phyloP scores from a whole-genome alignment of 331 rosid genomes.

The Spiraea crenata region DNA sequence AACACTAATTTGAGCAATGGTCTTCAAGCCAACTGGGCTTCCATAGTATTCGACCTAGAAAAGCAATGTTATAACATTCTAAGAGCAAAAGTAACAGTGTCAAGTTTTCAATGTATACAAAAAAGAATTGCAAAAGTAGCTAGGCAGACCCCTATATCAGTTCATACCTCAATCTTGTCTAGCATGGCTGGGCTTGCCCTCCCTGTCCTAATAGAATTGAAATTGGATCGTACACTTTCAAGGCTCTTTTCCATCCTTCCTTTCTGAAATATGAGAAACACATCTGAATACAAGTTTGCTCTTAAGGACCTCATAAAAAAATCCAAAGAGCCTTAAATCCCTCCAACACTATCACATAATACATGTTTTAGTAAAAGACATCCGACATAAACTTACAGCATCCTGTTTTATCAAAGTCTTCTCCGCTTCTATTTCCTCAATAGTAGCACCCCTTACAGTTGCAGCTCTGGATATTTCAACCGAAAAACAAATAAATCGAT shows the following conservation, averaged over 20 bases:
- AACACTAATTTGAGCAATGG: slow-evolving; percentile 92
- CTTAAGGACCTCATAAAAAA: background rate
- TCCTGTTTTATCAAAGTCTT: slow-evolving; percentile 72
- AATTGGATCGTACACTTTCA: slow-evolving; percentile 64
- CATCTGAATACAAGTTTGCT: background rate
- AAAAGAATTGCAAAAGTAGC: background rate
- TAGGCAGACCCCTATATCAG: slow-evolving; percentile 8
- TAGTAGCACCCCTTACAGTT: slow-evolving; percentile 72
- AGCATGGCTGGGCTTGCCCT: slow-evolving; percentile 86
- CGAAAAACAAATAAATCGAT: background rate
- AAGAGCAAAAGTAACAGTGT: background rate
- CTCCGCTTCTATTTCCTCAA: slow-evolving; percentile 95
- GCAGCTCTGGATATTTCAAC: slow-evolving; percentile 37
- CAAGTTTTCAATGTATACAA: background rate
- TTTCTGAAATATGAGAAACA: slow-evolving; percentile 41
- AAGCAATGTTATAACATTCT: slow-evolving; percentile 25
- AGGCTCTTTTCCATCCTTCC: slow-evolving; percentile 84
- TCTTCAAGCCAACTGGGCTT: slow-evolving; percentile 86
- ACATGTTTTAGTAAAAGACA: slow-evolving; percentile 6
- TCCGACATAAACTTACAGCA: slow-evolving; percentile 46
- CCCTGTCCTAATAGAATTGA: slow-evolving; percentile 89
- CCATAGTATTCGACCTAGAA: slow-evolving; percentile 96
- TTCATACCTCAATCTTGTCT: slow-evolving; percentile 81
- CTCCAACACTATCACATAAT: background rate
- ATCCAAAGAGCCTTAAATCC: background rate